A percentile compares a stretch with the other conserved stretches of the same genome.
Conservation (phyloP, 805 yeast species). For the Wickerhamiella siamensis region DNA sequence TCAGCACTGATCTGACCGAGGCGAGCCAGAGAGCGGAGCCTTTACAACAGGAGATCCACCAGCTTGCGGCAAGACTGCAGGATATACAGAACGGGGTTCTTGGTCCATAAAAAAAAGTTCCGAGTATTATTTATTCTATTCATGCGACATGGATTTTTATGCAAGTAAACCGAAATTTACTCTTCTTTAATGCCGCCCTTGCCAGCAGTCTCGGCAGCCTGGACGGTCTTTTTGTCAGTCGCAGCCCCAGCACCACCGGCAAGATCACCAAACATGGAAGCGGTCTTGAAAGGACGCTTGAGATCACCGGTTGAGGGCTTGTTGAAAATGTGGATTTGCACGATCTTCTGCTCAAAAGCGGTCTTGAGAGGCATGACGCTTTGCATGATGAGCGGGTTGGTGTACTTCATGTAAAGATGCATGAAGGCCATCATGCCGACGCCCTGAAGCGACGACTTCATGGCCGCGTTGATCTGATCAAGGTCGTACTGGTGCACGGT, state of each 20-base stretch:
- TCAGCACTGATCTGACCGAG: not conserved
- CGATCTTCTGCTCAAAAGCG: conserved; percentile 79
- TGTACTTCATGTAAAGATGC: conserved; percentile 95
- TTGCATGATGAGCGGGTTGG: conserved; percentile 94
- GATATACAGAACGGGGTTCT: not conserved
- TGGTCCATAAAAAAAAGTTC: too few relatives aligned
- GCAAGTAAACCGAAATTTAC: conserved; percentile 23
- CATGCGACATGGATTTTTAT: too few relatives aligned
- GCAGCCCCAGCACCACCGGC: conserved; percentile 31
- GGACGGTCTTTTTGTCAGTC: conserved; percentile 76
- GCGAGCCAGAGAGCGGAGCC: not conserved
- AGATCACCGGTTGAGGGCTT: conserved; percentile 74
- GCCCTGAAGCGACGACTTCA: conserved; percentile 75
- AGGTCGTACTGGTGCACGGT: conserved; percentile 92
- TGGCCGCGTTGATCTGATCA: conserved; percentile 62
- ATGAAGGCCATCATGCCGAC: conserved; percentile 95
- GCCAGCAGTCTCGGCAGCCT: conserved; percentile 74
- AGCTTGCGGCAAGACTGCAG: not conserved
- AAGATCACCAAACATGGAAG: conserved; percentile 55
- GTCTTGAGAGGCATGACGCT: conserved; percentile 79
- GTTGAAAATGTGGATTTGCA: conserved; percentile 79
- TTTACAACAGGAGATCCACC: not conserved
- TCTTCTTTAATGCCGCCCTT: conserved; percentile 72
- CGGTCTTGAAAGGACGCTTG: conserved; percentile 92
- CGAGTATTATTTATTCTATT: not conserved